A percentile compares a stretch with the other conserved stretches of the same genome.
These are phyloP conservation scores for Pyrus bretschneideri DNA, from an alignment of 306 rosid genomes.

Conservation along the genomic window DNA sequence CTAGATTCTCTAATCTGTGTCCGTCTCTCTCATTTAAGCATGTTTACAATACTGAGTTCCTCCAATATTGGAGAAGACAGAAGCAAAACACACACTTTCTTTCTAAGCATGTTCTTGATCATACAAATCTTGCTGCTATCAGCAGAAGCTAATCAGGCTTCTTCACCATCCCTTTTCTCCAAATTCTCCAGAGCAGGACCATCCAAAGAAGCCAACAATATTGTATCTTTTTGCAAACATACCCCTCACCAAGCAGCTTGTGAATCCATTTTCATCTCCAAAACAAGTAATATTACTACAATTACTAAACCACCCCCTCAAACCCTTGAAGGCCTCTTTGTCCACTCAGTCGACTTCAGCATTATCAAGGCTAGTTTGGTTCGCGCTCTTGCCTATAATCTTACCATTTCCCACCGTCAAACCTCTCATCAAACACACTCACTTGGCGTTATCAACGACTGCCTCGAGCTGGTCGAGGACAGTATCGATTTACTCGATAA, in stretches of 20 bases:
- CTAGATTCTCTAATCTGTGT: background rate
- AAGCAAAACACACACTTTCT: background rate
- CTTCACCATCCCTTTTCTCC: constrained; percentile 18
- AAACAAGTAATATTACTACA: background rate
- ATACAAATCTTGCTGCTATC: background rate
- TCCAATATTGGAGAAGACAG: background rate
- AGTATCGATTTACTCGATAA: constrained; percentile 24
- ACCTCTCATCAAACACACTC: background rate
- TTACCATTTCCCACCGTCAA: constrained; percentile 1
- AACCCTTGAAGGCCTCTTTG: constrained; percentile 6
- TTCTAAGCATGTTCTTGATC: background rate
- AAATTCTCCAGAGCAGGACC: background rate
- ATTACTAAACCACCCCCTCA: background rate
- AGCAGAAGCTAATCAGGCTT: background rate
- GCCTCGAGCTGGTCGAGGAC: constrained; percentile 30
- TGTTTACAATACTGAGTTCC: background rate
- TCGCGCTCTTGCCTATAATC: constrained; percentile 19
- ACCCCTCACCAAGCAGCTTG: constrained; percentile 15
- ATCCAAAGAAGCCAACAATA: background rate
- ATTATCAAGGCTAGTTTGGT: constrained; percentile 7
- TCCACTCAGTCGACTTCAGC: constrained; percentile 14
- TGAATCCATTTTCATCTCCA: constrained; percentile 15
- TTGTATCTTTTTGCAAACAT: constrained; percentile 11
- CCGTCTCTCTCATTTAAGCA: background rate
- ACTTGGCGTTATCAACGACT: constrained; percentile 10